Base-by-base conservation (phyloP, 495 filamentous ascomycete genomes). In the Daldinia decipiens region DNA sequence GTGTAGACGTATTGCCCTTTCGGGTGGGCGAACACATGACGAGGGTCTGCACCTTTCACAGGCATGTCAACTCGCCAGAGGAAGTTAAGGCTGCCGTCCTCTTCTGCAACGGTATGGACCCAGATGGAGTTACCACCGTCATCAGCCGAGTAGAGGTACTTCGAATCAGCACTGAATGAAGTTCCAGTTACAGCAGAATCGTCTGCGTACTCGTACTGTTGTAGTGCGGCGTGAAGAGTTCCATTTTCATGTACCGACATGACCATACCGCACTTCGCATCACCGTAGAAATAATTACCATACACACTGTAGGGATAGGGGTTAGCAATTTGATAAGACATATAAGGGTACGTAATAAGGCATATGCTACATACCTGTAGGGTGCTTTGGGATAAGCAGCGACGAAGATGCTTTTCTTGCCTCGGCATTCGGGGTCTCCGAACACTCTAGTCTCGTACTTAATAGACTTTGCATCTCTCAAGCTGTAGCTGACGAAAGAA, bases 391-490 rank as follows among this genome's bases (percentile, higher is more conserved):
- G 63, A 43, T 53, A 63, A 15, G 77, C 73, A 0, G 67, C 51
- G 34, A 79, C 57, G 56, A 78, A 81, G 55, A 77, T 70, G 27
- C 70, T 73, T 50, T 73, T 78, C 17, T 51, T 67, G 32, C 70
- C 74, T 0, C 52, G 13, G 60, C 80, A 81, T 15, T 88, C 88
- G 34, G 84, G 86, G 6, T 87, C 87, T 19, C 88, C 91, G 13
- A 88, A 82, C 66, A 93, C 80, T 74, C 87, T 90, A 0, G 86
- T 86, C 61, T 91, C 87, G 50, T 90, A 82, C 62, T 89, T 87
- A 68, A 87, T 87, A 3, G 83, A 81, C 5, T 80, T 82, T 12
- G 83, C 83, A 59, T 85, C 83, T 12, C 84, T 80, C 17, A 88
- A 78, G 52, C 90, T 87, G 68, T 78, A 81, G 58, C 73, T 77